Evolutionary conservation across 2,329 filamentous ascomycete species (phyloP), one percentile per base, ranked within the genome.

Genomic region (Fusarium mangiferae): DNA sequence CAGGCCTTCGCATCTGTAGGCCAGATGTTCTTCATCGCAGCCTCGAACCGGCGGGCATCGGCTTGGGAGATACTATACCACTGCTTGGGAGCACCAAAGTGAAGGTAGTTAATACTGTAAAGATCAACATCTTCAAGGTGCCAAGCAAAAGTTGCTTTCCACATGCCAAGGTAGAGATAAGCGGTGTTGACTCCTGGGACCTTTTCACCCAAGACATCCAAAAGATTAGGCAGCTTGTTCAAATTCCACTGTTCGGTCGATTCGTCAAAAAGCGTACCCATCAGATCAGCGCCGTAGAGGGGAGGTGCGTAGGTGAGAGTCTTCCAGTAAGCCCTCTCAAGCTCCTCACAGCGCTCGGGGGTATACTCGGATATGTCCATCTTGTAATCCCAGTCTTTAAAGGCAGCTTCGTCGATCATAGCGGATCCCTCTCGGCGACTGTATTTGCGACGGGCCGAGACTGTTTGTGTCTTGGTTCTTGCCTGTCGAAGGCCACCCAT

Each of bases 41-140:
- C 90, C 83, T 99, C 96, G 77, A 99, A 99, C 22, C 93, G 92
- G 57, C 95, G 91, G 20, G 96, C 95, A 81, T 99, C 96, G 74
- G 94, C 93, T 82, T 98, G 97, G 2, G 96, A 98, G 75, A 99
- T 98, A 83, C 95, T 98, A 84, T 99, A 99, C 96, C 96, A 99
- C 82, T 99, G 96, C 84, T 99, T 99, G 1, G 96, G 96, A 4
- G 96, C 96, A 62, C 96, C 96, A 81, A 99, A 99, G 80, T 99
- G 96, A 68, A 99, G 95, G 82, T 98, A 99, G 85, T 99, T 99
- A 88, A 99, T 99, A 82, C 95, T 98, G 90, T 99, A 99, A 9
- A 99, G 89, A 84, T 99, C 96, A 46, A 99, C 96, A 81, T 99
- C 96, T 81, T 99, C 96, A 60, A 99, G 85, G 88, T 99, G 96